Conservation (phyloP, 306 rosid species). For the Gillenia trifoliata region DNA sequence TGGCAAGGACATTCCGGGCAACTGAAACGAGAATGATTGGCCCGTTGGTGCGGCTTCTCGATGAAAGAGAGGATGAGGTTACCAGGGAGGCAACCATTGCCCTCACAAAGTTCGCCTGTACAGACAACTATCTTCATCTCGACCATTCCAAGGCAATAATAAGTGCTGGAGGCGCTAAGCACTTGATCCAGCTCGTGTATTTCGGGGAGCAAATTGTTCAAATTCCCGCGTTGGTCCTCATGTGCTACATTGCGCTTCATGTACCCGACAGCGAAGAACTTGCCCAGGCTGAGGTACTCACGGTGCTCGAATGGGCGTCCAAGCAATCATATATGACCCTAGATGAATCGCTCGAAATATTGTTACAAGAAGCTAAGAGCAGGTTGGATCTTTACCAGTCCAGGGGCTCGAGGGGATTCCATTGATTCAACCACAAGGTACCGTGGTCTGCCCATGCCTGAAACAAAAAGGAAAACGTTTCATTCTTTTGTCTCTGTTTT, state of each 20-base stretch:
- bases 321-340: conserved; percentile 66
- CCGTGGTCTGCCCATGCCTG: conserved; percentile 2
- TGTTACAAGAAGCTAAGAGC: conserved; percentile 69
- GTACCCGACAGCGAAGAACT: conserved; percentile 90
- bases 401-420: conserved; percentile 73
- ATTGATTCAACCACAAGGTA: conserved; percentile 38
- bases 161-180: conserved; percentile 67
- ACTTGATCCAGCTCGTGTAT: conserved; percentile 81
- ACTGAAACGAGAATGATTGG: conserved; percentile 75
- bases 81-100: conserved; percentile 60
- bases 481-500: conserved; percentile 14
- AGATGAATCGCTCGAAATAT: conserved; percentile 38
- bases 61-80: conserved; percentile 72
- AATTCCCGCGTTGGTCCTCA: conserved; percentile 54
- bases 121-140: conserved; percentile 70
- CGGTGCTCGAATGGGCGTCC: conserved; percentile 84
- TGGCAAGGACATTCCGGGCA: conserved; percentile 86
- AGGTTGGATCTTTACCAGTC: conserved; percentile 89
- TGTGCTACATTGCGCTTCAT: conserved; percentile 76
- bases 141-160: conserved; percentile 84
- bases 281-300: conserved; percentile 65
- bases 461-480: conserved; percentile 9
- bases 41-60: conserved; percentile 78
- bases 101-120: conserved; percentile 68
- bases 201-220: conserved; percentile 77